Base-by-base conservation (phyloP, 306 rosid species). In the Dalbergia cochinchinensis region DNA sequence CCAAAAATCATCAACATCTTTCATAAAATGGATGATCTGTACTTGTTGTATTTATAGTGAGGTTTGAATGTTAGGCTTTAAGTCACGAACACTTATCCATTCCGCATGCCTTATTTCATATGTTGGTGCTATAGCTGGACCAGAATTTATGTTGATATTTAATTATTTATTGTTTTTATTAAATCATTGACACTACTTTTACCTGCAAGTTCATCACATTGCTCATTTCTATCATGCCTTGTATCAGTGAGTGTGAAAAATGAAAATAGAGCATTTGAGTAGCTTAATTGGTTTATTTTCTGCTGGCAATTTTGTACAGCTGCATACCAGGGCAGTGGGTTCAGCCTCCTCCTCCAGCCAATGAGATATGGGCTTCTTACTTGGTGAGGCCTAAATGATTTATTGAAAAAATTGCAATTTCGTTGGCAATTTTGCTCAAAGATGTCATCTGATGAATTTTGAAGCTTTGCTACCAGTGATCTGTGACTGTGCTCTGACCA, bases 261-360 rank as follows among this genome's bases (percentile, higher is more conserved):
- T 26, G 31, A 26, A 26, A 26, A 26, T 26, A 26, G 2, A 26
- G 31, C 31, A 51, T 65, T 6, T 73, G 58, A 60, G 31, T 26
- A 26, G 1, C 31, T 26, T 26, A 26, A 26, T 26, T 26, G 31
- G 6, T 5, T 19, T 48, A 22, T 53, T 13, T 26, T 26, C 31
- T 18, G n/a, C 15, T 74, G 48, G 48, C 71, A 53, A 61, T 45
- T 72, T 64, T 85, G 48, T 82, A 79, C 90, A 94, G 98, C 87
- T 87, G 92, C 74, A 88, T 94, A 71, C 97, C 98, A n/a, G 91
- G 97, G 70, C 97, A 89, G 74, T 91, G 97, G 97, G 86, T 92
- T 88, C 91, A 87, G 73, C 97, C 97, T 22, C 88, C 97, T 35
- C 96, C 96, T 39, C 97, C 98, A 11, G 90, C 96, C n/a, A 88